Evolutionary conservation across 768 basidiomycete species (phyloP), one percentile per base, ranked within the genome.

Genomic region (Boletus insuetus): DNA sequence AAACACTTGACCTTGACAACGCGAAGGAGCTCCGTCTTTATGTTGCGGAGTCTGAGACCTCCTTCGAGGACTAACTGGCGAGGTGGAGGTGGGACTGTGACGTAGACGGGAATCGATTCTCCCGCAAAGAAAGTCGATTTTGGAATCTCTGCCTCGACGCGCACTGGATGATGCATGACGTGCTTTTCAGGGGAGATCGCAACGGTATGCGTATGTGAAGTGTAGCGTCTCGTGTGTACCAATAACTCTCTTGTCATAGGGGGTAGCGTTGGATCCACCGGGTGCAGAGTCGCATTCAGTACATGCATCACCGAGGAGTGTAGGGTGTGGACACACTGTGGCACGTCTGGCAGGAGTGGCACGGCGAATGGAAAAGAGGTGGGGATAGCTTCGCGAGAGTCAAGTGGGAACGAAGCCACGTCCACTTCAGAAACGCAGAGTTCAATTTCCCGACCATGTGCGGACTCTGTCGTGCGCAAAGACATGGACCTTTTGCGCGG

Each of bases 311-410:
- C 75, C 1, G 84, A 82, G 3, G 92, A 94, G 58, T 82, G 81
- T 16, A 85, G 77, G 5, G 91, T 89, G 62, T 86, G 84, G 31
- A 94, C 77, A 39, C 89, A 90, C 68, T 94, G 89, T 0, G 93
- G 93, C 7, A 89, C 84, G 70, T 95, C 93, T 40, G 81, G 72
- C 55, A 79, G 82, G 49, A 95, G 78, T 12, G 89, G 89, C 56
- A 95, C 84, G 37, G 89, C 82, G 71, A 94, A 95, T n/a, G 87
- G 84, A 56, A 87, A 81, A 20, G 81, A 80, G 3, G 84, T 77
- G 6, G 87, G 86, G 54, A 85, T 74, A 22, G 74, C 55, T 19
- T 74, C 63, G 45, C 65, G 58, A 46, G 77, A 64, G 40, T 70
- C 60, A 11, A 64, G 69, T 16, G 74, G 69, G 42, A 76, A 72